Base-by-base conservation (phyloP, 1,284 basidiomycete species). In the Austroboletus niveus region DNA sequence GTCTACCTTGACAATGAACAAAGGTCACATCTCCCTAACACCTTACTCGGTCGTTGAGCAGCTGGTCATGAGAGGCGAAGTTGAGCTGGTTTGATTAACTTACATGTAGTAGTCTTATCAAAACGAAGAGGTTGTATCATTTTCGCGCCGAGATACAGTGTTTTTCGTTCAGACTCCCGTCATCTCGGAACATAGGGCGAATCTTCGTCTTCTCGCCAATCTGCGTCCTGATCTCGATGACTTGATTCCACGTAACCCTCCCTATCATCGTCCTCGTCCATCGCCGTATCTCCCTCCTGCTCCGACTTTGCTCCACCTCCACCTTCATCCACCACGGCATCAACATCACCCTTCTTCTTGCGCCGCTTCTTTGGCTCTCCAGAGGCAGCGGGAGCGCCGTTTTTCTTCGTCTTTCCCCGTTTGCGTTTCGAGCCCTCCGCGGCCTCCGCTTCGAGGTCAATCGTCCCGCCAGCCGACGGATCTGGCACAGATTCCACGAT, bases 401-500 rank as follows among this genome's bases (percentile, higher is more conserved):
- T 76, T 59, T 75, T 77, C 68, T 75, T 80, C 38, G 77, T 77
- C 57, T 77, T 80, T 15, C 80, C 77, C 45, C 80, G 72, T 67
- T 80, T 84, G 70, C 69, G 69, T 54, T 81, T 79, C 44, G 71
- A 72, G 39, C 69, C 71, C 55, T 81, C 85, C 10, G 71, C 73
- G 9, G 67, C 75, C 61, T 87, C 82, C 14, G 78, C 78, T 56
- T 87, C 84, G 48, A 89, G 73, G 59, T 87, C 80, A 51, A 89
- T 80, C 0, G 85, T 87, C 2, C 88, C 87, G 8, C 86, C 88
- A 42, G 86, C 85, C 7, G 88, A 88, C 0, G 94, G 94, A 69
- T 98, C 96, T 0, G 93, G 88, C 2, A 98, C 86, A 42, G 78
- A 76, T 63, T 89, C 86, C n/a, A 98, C 94, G 50, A 98, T 85